Base-by-base conservation (phyloP, 2,329 filamentous ascomycete genomes). In the Cladosporium phlei region DNA sequence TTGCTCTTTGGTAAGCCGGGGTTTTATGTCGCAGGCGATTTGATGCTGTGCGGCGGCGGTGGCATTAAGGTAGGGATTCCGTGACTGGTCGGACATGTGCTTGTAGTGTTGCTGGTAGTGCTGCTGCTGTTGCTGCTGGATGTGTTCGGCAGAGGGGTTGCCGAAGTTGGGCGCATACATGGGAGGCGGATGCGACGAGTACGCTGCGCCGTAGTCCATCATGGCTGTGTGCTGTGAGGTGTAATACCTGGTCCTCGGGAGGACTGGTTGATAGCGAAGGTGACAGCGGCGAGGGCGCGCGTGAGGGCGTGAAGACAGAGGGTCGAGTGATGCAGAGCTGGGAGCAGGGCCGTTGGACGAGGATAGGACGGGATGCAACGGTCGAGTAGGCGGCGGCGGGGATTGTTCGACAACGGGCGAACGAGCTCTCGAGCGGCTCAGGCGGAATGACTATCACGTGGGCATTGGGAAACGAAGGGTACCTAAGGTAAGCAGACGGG, bases 1-100 rank as follows among this genome's bases (percentile, higher is more conserved):
- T 59, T 76, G 73, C 58, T 74, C 71, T 59, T 75, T 75, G 51
- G 72, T 74, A 34, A 75, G 66, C 50, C 72, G 69, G 30, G 72
- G 72, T 62, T 74, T 75, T 57, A 73, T 70, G 59, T 75, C 71
- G 57, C 63, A 59, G 46, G 55, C 49, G 47, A 62, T 52, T 19
- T 63, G 61, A 52, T 54, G 52, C 27, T 51, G 53, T 51, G 27
- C 40, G 5, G 37, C 24, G 22, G 42, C 32, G 16, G 38, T 51
- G 27, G 32, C 22, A n/a, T n/a, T n/a, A n/a, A n/a, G n/a, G 46
- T 47, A 58, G 24, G 44, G 47, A n/a, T 43, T 34, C 21, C 50
- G 38, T 32, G 29, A 22, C 35, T 38, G 44, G 12, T 55, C 53
- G 9, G 32, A 21, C 21, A 45, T 34, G 37, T 27, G 37, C 14